Base-by-base conservation (phyloP, 148 eudicot species). In the Rhododendron molle region DNA sequence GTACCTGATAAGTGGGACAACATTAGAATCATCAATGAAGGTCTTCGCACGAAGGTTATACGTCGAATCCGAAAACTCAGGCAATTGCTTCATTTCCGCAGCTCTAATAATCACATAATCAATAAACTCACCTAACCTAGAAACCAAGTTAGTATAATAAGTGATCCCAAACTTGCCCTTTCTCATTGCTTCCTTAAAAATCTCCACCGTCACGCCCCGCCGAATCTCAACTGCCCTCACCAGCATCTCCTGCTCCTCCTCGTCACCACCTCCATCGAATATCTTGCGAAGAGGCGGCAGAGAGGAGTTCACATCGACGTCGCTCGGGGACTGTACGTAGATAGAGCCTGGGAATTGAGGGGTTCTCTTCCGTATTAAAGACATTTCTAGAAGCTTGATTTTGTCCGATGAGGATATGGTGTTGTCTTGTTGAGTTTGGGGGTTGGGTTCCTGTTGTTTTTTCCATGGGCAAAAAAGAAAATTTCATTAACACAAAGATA, bases 161-260 rank as follows among this genome's bases (percentile, higher is more conserved):
- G 97, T 95, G 58, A 96, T 95, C 54, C 98, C 99, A 92, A 96
- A 96, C 85, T 90, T 94, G 30, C 99, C 99, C 93, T 86, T 94
- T 38, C 84, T 88, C 99, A 96, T 91, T 21, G 84, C 88, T 76
- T 95, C 96, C 88, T 90, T 83, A 76, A 96, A 91, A 15, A 95
- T 91, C 87, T 95, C 95, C 46, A 85, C 81, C 3, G 92, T 90
- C 86, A 96, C 99, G 50, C 88, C 91, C 90, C 99, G 91, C 83
- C 98, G 87, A 83, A 96, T 96, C 87, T 93, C 94, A 85, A 96
- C 86, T 18, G 99, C 98, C 83, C 86, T 93, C 87, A 89, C 80
- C 34, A 96, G 67, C 91, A 93, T 85, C 83, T 89, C 94, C 46
- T 88, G 89, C 76, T 92, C 92, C 5, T 88, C 91, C 72, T 91